Base-by-base conservation (phyloP, 1,284 basidiomycete genomes). In the Leccinum ambiguum region DNA sequence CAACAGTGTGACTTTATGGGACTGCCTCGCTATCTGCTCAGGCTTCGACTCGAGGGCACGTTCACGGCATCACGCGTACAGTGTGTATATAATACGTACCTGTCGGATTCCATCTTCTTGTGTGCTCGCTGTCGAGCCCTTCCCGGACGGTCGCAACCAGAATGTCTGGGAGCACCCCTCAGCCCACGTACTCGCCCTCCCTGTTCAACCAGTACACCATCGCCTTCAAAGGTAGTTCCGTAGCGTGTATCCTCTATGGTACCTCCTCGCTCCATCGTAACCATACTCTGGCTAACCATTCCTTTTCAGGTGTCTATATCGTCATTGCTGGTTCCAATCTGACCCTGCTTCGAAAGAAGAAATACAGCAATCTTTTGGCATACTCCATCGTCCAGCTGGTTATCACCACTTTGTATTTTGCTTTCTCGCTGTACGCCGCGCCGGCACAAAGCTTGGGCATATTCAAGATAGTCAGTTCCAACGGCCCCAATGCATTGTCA, bases 171-270 rank as follows among this genome's bases (percentile, higher is more conserved):
- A 59, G 13, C 30, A 23, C 16, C 48, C 0, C 60, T 60, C 64
- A 66, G 23, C 16, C 66, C 33, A 13, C 59, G 3, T 71, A 73
- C 39, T 18, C 72, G 1, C 16, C 62, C 4, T 26, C 54, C 10
- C 5, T 70, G 18, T 64, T 66, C 64, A 63, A 54, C 39, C 11
- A 59, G 6, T 72, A 69, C 21, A 72, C 65, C 23, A 59, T 72
- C 7, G 70, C 66, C 3, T 63, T 72, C 53, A 68, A 72, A 53
- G 73, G 73, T 45, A 61, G 39, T 39, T 65, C 65, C 13, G 6
- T 74, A 8, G 66, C 63, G 6, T 69, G 71, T 3, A 66, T 73
- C 6, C 69, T 71, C 41, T 72, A 62, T 33, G 72, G 71, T 41
- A 62, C 54, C 14, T 26, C 18, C 26, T n/a, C 6, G 9, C 7